Percentiles rank a stretch among this genome's conserved stretches.
Evolutionary conservation across 1,284 basidiomycete species (phyloP).

Genomic region (Pulveroboletus sp.): DNA sequence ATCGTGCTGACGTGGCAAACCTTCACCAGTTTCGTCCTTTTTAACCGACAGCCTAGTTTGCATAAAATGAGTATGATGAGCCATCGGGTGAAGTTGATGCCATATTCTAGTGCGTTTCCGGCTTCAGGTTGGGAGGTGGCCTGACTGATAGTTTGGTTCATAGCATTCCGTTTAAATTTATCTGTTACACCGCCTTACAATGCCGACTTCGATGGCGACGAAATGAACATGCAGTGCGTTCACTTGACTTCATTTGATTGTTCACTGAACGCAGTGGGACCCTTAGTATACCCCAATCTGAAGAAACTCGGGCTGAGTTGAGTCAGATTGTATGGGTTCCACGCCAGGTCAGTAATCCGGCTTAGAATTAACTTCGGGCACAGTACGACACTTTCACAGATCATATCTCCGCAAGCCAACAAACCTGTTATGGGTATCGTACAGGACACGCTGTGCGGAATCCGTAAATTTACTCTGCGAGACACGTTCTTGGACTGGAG

Average conservation of each 20-base stretch:
- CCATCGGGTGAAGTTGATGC: constrained; percentile 96
- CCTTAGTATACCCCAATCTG: constrained; percentile 89
- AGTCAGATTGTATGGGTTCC: constrained; percentile 99
- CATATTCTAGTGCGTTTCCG: constrained; percentile 84
- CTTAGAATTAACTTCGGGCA: neutral
- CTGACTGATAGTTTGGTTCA: constrained; percentile 31
- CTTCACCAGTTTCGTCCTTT: constrained; percentile 76
- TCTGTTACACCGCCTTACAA: constrained; percentile 94
- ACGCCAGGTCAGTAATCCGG: constrained; percentile 60
- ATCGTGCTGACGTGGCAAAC: constrained; percentile 6
- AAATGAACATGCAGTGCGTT: constrained; percentile 99
- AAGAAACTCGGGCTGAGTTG: constrained; percentile 97
- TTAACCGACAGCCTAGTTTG: constrained; percentile 97
- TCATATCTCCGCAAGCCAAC: constrained; percentile 98
- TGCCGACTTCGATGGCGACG: constrained; percentile 98
- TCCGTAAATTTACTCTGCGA: constrained; percentile 95
- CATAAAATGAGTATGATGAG: constrained; percentile 99
- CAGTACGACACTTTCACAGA: constrained; percentile 46
- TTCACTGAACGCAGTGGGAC: constrained; percentile 8
- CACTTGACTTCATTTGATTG: neutral
- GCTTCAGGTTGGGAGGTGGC: neutral
- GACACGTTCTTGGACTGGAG: constrained; percentile 94
- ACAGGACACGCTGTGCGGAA: constrained; percentile 96
- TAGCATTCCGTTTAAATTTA: constrained; percentile 94
- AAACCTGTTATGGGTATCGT: constrained; percentile 99